phyloP scores from a whole-genome alignment of 768 basidiomycete species.

The Pulveroboletus sp. region DNA sequence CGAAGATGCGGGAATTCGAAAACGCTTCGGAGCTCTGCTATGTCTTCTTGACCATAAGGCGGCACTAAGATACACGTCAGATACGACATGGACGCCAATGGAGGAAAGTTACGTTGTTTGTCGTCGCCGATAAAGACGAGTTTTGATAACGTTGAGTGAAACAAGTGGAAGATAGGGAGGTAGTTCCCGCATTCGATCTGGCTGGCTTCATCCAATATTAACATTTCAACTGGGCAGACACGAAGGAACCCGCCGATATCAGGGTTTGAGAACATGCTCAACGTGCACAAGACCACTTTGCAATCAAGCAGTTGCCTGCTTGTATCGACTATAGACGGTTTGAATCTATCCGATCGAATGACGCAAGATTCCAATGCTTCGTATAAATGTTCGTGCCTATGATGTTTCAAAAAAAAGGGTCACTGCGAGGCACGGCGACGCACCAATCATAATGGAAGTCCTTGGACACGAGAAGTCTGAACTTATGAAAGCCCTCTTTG shows the following conservation, averaged over 20 bases:
- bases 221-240: constrained; percentile 31
- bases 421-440: constrained; percentile 1
- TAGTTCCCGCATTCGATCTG: constrained; percentile 43
- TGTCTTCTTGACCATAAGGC: constrained; percentile 70
- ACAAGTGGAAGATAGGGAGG: constrained; percentile 31
- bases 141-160: constrained; percentile 25
- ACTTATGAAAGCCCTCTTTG: constrained; percentile 28
- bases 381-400: constrained; percentile 52
- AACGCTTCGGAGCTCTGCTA: constrained; percentile 61
- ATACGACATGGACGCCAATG: not conserved
- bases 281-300: constrained; percentile 42
- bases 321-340: constrained; percentile 9
- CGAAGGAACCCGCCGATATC: constrained; percentile 11
- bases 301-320: constrained; percentile 25
- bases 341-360: constrained; percentile 35
- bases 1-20: constrained; percentile 67
- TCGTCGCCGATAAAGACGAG: constrained; percentile 39
- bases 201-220: constrained; percentile 46
- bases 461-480: constrained; percentile 41
- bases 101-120: constrained; percentile 30
- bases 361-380: constrained; percentile 29
- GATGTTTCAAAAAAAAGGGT: not conserved
- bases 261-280: constrained; percentile 41
- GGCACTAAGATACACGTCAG: constrained; percentile 47
- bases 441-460: constrained; percentile 47